Evolutionary conservation across 1,139 yeast genomes (phyloP), one percentile per base, ranked within the genome.

Genomic region (Meyerozyma carpophila): DNA sequence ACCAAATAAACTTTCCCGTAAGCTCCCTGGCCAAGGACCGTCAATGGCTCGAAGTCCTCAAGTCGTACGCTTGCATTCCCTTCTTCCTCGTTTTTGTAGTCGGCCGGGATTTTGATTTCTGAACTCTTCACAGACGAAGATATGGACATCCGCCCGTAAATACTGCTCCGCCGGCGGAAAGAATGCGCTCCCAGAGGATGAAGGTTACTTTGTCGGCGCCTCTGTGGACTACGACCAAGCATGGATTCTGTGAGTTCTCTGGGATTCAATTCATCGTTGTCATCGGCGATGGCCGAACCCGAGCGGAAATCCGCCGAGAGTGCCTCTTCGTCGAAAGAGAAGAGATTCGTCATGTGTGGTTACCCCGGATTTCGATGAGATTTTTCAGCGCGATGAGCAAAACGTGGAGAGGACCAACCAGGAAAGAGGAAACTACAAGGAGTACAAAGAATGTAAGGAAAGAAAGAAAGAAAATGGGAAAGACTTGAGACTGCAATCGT

Each of bases 1-100:
- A 69, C 74, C 45, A 69, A 57, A 46, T 66, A 63, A 11, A 69
- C 75, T 46, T 68, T 68, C 1, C 75, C 75, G 49, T 68, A 69
- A 7, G 73, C 72, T 3, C 75, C 75, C 47, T 68, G 67, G 14
- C 75, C 75, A 46, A 69, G 57, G 1, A 69, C 75, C 44, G 64
- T 66, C 20, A 69, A 50, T 4, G 73, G 74, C 38, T 53, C 59
- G 47, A 69, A 69, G 47, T 68, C 74, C 5, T 52, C 47, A 37
- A 60, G 51, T 37, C 48, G 50, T 29, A 57, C 48, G 56, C 50
- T 52, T 38, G 21, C 9, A 9, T 36, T 26, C 4, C 13, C 27
- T 6, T 26, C 18, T n/a, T 29, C 40, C n/a, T 28, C 45, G 47
- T 11, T 52, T 56, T 50, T 50, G 44, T 51, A 54, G 39, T 56